A percentile compares a stretch with the other conserved stretches of the same genome.
Conservation (phyloP, 2,329 filamentous ascomycete species). For the Trichoderma guizhouense region DNA sequence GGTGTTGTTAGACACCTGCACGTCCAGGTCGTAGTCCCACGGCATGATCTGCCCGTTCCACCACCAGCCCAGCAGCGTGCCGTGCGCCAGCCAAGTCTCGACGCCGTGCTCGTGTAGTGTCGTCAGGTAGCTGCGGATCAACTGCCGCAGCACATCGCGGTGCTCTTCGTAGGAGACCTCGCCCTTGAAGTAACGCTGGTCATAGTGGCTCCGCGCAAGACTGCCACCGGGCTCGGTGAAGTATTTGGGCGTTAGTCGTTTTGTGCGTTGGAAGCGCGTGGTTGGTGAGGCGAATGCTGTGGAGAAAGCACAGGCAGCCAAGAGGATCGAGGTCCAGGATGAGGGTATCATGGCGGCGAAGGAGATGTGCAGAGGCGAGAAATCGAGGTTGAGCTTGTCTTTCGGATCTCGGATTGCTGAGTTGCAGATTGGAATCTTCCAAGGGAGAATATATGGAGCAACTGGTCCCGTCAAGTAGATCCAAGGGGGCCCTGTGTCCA, state of each 20-base stretch:
- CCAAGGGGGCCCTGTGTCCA: neutral
- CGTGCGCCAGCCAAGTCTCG: slow-evolving; percentile 85
- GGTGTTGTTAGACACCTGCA: slow-evolving; percentile 68
- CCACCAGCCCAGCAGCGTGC: slow-evolving; percentile 83
- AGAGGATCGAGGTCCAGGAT: slow-evolving; percentile 11
- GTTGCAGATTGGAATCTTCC: neutral
- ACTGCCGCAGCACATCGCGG: slow-evolving; percentile 61
- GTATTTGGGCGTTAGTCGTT: slow-evolving; percentile 47
- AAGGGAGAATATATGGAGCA: neutral
- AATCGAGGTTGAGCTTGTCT: neutral
- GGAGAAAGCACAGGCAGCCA: neutral
- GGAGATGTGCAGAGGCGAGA: neutral
- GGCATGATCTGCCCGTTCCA: slow-evolving; percentile 78
- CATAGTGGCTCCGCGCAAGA: slow-evolving; percentile 67
- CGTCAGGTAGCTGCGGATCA: slow-evolving; percentile 71
- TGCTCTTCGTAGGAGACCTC: slow-evolving; percentile 65
- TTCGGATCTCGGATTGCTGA: neutral
- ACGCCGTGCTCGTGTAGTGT: slow-evolving; percentile 61
- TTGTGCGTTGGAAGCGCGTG: neutral
- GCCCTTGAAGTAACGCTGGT: slow-evolving; percentile 63
- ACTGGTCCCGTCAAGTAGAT: neutral
- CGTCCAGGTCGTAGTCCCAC: slow-evolving; percentile 83
- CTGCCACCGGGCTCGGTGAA: slow-evolving; percentile 62
- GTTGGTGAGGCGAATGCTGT: slow-evolving; percentile 1
- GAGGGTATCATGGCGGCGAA: slow-evolving; percentile 9